A percentile compares a stretch with the other conserved stretches of the same genome.
phyloP scores from a whole-genome alignment of 331 rosid species.

The Ulmus americana region DNA sequence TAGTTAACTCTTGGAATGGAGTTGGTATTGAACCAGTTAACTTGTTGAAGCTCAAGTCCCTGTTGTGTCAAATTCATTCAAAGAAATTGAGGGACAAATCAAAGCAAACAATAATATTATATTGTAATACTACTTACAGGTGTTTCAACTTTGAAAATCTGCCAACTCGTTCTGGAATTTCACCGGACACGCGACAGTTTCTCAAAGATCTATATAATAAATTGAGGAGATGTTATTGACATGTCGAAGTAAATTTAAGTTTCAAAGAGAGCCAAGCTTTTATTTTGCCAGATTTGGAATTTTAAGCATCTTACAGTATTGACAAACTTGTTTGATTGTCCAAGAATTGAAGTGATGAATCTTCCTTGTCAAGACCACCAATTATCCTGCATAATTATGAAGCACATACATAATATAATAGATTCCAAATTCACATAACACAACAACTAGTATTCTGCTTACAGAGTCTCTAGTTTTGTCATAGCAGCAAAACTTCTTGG shows the following conservation, averaged over 20 bases:
- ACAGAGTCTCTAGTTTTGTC: conserved; percentile 28
- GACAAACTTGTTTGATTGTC: no score
- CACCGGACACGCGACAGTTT: conserved; percentile 18
- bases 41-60: conserved; percentile 36
- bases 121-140: conserved; percentile 20
- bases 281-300: no score
- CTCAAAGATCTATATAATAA: conserved; percentile 24
- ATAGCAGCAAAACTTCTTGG: conserved; percentile 30
- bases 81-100: background rate
- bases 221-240: background rate
- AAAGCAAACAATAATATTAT: background rate
- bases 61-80: conserved; percentile 3
- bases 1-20: conserved; percentile 26
- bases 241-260: no score
- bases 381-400: no score
- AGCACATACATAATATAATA: no score
- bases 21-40: conserved; percentile 28
- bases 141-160: conserved; percentile 21
- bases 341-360: no score
- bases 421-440: no score
- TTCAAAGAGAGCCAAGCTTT: no score
- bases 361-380: no score
- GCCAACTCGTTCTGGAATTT: conserved; percentile 29
- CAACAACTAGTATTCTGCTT: background rate
- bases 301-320: no score